A percentile compares a stretch with the other conserved stretches of the same genome.
Conservation (phyloP, 768 basidiomycete species). For the Postia placenta region DNA sequence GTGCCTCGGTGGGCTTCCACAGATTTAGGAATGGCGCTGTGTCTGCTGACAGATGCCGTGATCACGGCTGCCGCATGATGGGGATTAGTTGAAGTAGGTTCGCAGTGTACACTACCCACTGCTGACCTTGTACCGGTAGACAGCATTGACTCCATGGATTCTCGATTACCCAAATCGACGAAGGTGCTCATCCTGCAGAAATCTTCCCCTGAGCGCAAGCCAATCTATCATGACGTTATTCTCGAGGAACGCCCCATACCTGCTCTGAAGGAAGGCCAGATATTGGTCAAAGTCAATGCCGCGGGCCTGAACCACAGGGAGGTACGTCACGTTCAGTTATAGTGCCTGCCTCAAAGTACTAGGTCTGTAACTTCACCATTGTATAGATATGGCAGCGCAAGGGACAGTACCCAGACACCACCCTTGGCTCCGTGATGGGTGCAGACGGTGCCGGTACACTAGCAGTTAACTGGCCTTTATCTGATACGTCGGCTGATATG, state of each 20-base stretch:
- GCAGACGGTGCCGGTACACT: conserved; percentile 61
- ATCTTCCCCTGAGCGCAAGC: conserved; percentile 31
- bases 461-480: neutral
- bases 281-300: conserved; percentile 63
- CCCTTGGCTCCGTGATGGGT: conserved; percentile 54
- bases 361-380: neutral
- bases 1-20: too few species aligned
- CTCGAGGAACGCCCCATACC: conserved; percentile 47
- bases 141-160: too few species aligned
- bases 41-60: too few species aligned
- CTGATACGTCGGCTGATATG: neutral
- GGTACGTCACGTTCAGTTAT: conserved; percentile 27
- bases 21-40: too few species aligned
- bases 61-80: too few species aligned
- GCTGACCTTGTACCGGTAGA: too few species aligned
- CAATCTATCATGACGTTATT: conserved; percentile 51
- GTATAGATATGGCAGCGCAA: conserved; percentile 67
- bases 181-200: conserved; percentile 44
- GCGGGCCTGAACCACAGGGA: conserved; percentile 78
- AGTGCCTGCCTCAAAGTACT: neutral
- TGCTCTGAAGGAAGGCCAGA: conserved; percentile 44
- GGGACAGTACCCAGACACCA: conserved; percentile 61
- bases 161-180: too few species aligned
- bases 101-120: too few species aligned
- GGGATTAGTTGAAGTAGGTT: too few species aligned